phyloP scores from a whole-genome alignment of 176 grass and related monocot genomes.

The Phyllostachys edulis region DNA sequence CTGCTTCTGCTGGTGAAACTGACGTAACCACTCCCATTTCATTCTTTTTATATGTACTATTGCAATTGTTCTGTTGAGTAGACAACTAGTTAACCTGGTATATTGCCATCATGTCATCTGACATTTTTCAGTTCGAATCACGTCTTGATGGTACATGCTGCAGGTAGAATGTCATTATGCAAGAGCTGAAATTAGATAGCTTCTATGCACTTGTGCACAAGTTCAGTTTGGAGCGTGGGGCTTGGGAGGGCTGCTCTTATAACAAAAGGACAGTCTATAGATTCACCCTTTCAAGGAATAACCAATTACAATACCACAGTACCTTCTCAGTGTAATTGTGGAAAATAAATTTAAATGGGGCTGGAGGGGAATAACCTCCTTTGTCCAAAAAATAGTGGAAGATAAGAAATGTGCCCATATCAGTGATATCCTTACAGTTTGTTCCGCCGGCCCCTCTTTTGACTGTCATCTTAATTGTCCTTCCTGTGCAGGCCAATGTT shows the following conservation, averaged over 20 bases:
- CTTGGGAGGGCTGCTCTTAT: not conserved
- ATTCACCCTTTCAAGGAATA: not conserved
- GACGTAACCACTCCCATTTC: conserved; percentile 44
- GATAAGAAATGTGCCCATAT: conserved; percentile 10
- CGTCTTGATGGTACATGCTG: not conserved
- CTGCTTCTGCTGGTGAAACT: conserved; percentile 80
- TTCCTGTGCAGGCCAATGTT: conserved; percentile 57
- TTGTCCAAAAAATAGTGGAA: not conserved
- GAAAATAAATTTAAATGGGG: not conserved
- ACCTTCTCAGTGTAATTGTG: not conserved
- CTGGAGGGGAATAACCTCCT: not conserved
- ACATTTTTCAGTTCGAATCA: not conserved
- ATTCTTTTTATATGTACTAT: conserved; percentile 24
- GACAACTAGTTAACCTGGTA: not conserved
- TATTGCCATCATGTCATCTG: not conserved
- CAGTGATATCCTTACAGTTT: conserved; percentile 2
- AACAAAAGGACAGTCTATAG: not conserved
- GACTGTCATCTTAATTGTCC: not conserved
- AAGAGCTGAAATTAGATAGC: not conserved
- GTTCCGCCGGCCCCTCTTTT: not conserved
- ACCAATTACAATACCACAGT: not conserved
- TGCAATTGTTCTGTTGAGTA: not conserved
- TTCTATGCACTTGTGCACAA: not conserved
- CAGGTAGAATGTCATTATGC: not conserved
- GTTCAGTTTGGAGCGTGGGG: not conserved